Percentiles rank a stretch among this genome's conserved stretches.
Evolutionary conservation across 1,139 yeast species (phyloP).

Genomic region (Hansenula lynferdii): DNA sequence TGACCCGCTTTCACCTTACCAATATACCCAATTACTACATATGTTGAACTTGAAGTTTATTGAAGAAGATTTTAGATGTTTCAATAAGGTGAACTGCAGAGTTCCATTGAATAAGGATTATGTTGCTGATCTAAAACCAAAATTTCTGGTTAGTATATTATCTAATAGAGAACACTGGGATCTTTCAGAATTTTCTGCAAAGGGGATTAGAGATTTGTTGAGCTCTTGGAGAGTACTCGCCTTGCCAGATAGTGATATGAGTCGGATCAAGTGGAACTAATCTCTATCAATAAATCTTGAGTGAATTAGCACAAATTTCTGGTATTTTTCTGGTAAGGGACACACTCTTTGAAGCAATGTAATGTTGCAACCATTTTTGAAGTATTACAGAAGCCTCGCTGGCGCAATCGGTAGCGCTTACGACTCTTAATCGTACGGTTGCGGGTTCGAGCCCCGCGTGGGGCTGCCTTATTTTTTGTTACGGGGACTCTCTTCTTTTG

Average conservation of each 20-base stretch:
- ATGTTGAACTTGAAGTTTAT: not conserved
- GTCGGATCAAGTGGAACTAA: not conserved
- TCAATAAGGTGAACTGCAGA: not conserved
- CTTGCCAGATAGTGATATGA: not conserved
- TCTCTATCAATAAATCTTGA: too few relatives aligned
- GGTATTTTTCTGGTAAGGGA: too few relatives aligned
- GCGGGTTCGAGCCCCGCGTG: slow-evolving; percentile 43
- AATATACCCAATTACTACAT: too few relatives aligned
- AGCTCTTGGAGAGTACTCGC: not conserved
- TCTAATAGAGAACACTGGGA: not conserved
- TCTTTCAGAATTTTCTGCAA: not conserved
- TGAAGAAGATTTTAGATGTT: not conserved
- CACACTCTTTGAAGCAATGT: too few relatives aligned
- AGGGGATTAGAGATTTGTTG: not conserved
- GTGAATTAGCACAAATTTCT: too few relatives aligned
- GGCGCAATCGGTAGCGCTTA: slow-evolving; percentile 45
- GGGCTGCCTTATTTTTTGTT: slow-evolving; percentile 33
- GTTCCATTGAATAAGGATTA: not conserved
- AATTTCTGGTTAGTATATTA: not conserved
- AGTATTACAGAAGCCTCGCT: slow-evolving; percentile 34
- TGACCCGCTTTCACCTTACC: too few relatives aligned
- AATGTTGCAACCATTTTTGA: too few relatives aligned
- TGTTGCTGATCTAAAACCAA: not conserved
- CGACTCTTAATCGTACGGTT: slow-evolving; percentile 41
- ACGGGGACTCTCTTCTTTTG: too few relatives aligned